Percentiles rank a stretch among this genome's conserved stretches.
These are phyloP conservation scores for Lepidium campestre DNA, from an alignment of 441 rosid genomes.

Conservation along the genomic window DNA sequence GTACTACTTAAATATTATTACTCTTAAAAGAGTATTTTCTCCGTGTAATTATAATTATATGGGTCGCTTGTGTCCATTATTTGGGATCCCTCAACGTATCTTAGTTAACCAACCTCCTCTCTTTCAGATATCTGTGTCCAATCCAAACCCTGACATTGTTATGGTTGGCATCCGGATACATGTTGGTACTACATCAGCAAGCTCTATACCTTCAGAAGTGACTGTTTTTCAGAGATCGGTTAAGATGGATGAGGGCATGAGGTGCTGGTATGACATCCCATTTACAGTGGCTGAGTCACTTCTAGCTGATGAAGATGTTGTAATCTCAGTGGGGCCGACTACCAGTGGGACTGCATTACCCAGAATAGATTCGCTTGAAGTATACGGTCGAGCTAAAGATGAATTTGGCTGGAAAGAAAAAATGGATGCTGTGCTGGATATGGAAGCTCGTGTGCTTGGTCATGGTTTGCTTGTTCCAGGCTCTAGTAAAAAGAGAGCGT, in stretches of 20 bases:
- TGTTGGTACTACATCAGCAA: slow-evolving; percentile 91
- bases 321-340: slow-evolving; percentile 81
- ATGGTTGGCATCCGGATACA: slow-evolving; percentile 99
- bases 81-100: background rate
- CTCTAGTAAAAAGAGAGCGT: slow-evolving; percentile 64
- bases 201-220: slow-evolving; percentile 93
- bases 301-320: slow-evolving; percentile 98
- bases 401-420: slow-evolving; percentile 99
- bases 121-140: slow-evolving; percentile 82
- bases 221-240: slow-evolving; percentile 89
- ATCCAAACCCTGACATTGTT: slow-evolving; percentile 94
- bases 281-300: slow-evolving; percentile 98
- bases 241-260: slow-evolving; percentile 97
- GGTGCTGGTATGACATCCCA: slow-evolving; percentile 99
- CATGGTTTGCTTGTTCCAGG: slow-evolving; percentile 64
- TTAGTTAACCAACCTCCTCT: slow-evolving; percentile 4
- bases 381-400: slow-evolving; percentile 98
- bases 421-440: slow-evolving; percentile 87
- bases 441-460: slow-evolving; percentile 98
- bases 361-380: slow-evolving; percentile 96
- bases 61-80: background rate
- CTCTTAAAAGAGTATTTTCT: background rate
- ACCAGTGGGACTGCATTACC: slow-evolving; percentile 82
- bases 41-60: background rate
- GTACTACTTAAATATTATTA: background rate